Conservation (phyloP, 1,139 yeast species). For the Pichia sp. region DNA sequence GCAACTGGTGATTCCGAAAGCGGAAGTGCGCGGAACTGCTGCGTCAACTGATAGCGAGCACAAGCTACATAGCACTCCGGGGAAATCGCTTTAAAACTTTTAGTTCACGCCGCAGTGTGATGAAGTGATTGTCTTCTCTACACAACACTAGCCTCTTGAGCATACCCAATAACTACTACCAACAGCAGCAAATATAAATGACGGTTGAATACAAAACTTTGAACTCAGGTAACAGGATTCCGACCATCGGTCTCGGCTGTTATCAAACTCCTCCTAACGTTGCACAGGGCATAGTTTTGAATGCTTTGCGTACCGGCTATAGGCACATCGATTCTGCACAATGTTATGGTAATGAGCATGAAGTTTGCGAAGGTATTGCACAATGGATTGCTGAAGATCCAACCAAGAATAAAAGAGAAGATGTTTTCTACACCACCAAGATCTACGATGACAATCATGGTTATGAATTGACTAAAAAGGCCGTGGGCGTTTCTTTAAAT, state of each 20-base stretch:
- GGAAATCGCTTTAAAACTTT: not conserved
- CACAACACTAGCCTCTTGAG: too few relatives aligned
- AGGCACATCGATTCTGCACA: slow-evolving; percentile 64
- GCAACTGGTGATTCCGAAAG: not conserved
- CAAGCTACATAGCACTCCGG: not conserved
- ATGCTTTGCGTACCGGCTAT: slow-evolving; percentile 56
- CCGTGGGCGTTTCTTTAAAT: slow-evolving; percentile 30
- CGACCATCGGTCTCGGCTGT: slow-evolving; percentile 53
- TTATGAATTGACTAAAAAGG: slow-evolving; percentile 34
- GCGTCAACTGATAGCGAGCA: not conserved
- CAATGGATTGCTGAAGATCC: slow-evolving; percentile 30
- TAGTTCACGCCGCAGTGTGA: not conserved
- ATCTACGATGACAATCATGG: slow-evolving; percentile 34
- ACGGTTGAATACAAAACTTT: not conserved
- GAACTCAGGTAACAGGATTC: slow-evolving; percentile 30
- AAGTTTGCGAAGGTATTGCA: slow-evolving; percentile 43
- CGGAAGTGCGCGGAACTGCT: not conserved
- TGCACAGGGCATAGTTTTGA: slow-evolving; percentile 37
- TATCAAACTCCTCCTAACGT: slow-evolving; percentile 38
- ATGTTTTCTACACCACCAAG: slow-evolving; percentile 20
- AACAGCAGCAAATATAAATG: not conserved
- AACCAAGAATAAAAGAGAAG: not conserved
- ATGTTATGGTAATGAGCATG: slow-evolving; percentile 45
- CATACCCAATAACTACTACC: too few relatives aligned
- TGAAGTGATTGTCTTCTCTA: not conserved